Conservation (phyloP, 2,329 filamentous ascomycete genomes). For the Cladosporium sphaerospermum region DNA sequence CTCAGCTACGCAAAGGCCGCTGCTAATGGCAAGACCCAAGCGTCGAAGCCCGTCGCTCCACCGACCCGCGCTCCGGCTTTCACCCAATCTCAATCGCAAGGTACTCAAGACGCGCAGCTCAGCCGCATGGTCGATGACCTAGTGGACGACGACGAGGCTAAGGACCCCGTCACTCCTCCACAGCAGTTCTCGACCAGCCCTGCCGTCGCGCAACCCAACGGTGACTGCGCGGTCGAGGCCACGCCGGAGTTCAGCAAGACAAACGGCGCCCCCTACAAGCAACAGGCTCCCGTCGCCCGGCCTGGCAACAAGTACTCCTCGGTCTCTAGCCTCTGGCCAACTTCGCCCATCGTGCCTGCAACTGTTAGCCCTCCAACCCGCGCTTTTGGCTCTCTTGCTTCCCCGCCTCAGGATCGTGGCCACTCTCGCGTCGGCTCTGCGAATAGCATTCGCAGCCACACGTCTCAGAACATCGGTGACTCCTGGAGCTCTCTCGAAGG, state of each 20-base stretch:
- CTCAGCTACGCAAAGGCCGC: conserved; percentile 27
- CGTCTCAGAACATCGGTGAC: conserved; percentile 24
- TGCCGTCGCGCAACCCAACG: conserved; percentile 30
- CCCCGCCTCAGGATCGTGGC: conserved; percentile 20
- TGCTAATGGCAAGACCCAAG: conserved; percentile 5
- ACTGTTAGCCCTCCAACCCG: conserved; percentile 24
- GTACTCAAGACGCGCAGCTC: conserved; percentile 42
- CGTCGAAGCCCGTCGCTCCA: not conserved
- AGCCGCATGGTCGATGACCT: conserved; percentile 54
- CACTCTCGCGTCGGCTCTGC: conserved; percentile 41
- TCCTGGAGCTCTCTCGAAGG: conserved; percentile 21
- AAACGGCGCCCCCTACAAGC: conserved; percentile 12
- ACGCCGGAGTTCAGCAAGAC: conserved; percentile 33
- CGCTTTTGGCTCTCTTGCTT: conserved; percentile 24
- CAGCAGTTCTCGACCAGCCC: conserved; percentile 30
- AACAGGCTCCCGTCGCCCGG: conserved; percentile 8
- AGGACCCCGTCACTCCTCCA: conserved; percentile 41
- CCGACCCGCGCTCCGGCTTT: conserved; percentile 16
- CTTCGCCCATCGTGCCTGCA: conserved; percentile 8
- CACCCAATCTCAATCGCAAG: conserved; percentile 12
- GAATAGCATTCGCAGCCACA: conserved; percentile 34
- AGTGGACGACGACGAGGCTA: conserved; percentile 42
- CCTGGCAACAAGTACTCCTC: conserved; percentile 13
- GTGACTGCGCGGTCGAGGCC: conserved; percentile 27
- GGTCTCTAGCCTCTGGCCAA: conserved; percentile 27